phyloP scores from a whole-genome alignment of 2,329 filamentous ascomycete species.

The Elsinoe necatrix region DNA sequence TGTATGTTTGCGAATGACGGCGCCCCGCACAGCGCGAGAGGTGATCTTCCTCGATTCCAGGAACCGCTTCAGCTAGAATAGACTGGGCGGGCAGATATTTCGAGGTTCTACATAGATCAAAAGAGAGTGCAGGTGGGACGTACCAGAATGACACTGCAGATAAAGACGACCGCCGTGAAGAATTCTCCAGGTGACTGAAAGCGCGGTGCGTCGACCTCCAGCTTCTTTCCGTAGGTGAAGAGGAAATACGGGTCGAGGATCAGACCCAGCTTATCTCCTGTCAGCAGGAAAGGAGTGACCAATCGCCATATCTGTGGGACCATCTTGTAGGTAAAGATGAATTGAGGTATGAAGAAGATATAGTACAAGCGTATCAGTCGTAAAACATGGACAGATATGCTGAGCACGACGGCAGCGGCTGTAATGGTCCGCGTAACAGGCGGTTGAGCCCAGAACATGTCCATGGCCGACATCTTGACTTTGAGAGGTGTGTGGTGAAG shows the following conservation, averaged over 20 bases:
- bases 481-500: not conserved
- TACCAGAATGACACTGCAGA: constrained; percentile 67
- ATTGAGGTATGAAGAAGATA: constrained; percentile 47
- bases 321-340: constrained; percentile 42
- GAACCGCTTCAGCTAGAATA: constrained; percentile 46
- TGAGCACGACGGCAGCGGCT: constrained; percentile 54
- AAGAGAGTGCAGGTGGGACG: constrained; percentile 38
- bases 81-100: constrained; percentile 49
- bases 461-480: constrained; percentile 35
- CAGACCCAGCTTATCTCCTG: constrained; percentile 47
- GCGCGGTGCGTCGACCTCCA: constrained; percentile 63
- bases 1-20: constrained; percentile 45
- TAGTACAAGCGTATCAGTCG: constrained; percentile 45
- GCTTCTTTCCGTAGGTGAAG: constrained; percentile 65
- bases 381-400: constrained; percentile 50
- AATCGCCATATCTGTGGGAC: constrained; percentile 54
- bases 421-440: constrained; percentile 63
- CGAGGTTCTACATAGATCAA: constrained; percentile 42
- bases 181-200: constrained; percentile 71
- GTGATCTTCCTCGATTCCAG: constrained; percentile 48
- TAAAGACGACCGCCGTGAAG: constrained; percentile 70
- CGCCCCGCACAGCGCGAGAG: constrained; percentile 40
- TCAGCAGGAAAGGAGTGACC: constrained; percentile 51
- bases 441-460: constrained; percentile 57
- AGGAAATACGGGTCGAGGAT: constrained; percentile 69